These are phyloP conservation scores for Senna tora DNA, from an alignment of 306 rosid species.

Conservation along the genomic window DNA sequence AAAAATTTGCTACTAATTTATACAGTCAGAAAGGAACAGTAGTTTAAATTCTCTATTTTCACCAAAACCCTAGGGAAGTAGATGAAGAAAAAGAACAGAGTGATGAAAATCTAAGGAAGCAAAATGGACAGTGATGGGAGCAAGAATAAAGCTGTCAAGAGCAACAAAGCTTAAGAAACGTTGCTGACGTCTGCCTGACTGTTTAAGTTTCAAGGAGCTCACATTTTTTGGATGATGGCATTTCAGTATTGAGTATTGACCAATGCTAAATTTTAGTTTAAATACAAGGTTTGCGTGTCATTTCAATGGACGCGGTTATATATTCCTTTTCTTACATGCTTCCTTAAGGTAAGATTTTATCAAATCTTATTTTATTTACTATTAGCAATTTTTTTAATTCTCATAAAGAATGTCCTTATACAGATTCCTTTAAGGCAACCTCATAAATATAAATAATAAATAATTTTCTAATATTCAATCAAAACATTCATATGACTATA, in stretches of 20 bases:
- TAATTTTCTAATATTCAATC: no score
- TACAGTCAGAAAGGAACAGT: constrained; percentile 14
- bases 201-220: no score
- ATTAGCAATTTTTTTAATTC: constrained; percentile 4
- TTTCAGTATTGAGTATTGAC: not conserved
- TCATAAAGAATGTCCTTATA: not conserved
- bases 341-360: not conserved
- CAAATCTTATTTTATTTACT: not conserved
- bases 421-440: not conserved
- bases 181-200: not conserved
- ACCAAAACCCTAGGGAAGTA: not conserved
- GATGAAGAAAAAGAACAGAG: not conserved
- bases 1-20: constrained; percentile 17
- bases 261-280: not conserved
- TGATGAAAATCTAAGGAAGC: not conserved
- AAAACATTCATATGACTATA: no score
- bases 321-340: constrained; percentile 9
- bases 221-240: constrained; percentile 1
- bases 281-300: constrained; percentile 19
- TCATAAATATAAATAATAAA: no score
- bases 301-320: constrained; percentile 32
- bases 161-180: constrained; percentile 30
- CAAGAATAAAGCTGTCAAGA: constrained; percentile 13
- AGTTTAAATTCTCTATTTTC: constrained; percentile 32
- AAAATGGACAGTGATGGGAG: constrained; percentile 19